These are phyloP conservation scores for Rhodotorula taiwanensis DNA, from an alignment of 768 basidiomycete genomes.

Conservation along the genomic window DNA sequence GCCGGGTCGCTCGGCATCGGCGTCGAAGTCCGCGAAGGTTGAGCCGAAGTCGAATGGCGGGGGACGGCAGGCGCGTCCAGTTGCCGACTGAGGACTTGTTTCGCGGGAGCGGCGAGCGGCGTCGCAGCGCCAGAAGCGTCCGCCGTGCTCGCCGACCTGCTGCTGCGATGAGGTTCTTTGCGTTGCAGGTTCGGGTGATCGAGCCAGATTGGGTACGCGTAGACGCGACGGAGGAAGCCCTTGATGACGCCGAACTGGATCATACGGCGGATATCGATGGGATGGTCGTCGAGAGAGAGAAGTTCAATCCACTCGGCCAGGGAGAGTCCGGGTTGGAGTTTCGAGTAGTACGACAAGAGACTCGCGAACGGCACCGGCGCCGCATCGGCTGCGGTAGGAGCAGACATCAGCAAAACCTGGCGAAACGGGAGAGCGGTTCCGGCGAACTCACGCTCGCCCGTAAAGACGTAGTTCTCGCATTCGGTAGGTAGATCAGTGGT, in stretches of 20 bases:
- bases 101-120: background rate
- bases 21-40: background rate
- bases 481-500: constrained; percentile 68
- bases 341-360: constrained; percentile 76
- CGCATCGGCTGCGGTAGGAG: constrained; percentile 43
- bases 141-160: background rate
- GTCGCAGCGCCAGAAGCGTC: background rate
- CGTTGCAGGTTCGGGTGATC: constrained; percentile 36
- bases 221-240: constrained; percentile 87
- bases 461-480: constrained; percentile 82
- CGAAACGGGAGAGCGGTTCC: background rate
- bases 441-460: constrained; percentile 10
- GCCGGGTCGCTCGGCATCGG: too few relatives aligned
- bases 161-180: background rate
- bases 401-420: background rate
- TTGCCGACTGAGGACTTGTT: background rate
- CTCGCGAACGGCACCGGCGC: constrained; percentile 74
- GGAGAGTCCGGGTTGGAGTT: constrained; percentile 72
- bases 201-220: constrained; percentile 76
- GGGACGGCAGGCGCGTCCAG: constrained; percentile 9
- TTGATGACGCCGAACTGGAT: constrained; percentile 97
- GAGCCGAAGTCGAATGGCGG: constrained; percentile 1
- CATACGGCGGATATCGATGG: constrained; percentile 88
- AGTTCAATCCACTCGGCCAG: constrained; percentile 81
- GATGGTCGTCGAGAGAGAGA: constrained; percentile 61